Evolutionary conservation across 495 filamentous ascomycete genomes (phyloP).

Genomic region (Penicillium samsonianum): DNA sequence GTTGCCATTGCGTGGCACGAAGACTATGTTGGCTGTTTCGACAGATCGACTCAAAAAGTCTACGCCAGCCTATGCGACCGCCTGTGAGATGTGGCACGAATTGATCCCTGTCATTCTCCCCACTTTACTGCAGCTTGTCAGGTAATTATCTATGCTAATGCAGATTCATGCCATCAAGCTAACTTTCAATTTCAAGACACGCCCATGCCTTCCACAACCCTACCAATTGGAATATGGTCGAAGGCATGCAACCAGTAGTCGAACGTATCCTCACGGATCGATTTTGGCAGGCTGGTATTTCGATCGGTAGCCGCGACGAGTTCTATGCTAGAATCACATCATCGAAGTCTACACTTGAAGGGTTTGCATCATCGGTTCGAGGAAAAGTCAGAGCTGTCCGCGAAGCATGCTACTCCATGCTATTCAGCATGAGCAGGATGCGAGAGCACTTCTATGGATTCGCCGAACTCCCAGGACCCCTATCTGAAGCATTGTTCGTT

Average conservation of each 20-base stretch:
- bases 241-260: conserved; percentile 75
- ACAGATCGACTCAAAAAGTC: conserved; percentile 81
- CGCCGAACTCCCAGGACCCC: conserved; percentile 74
- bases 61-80: conserved; percentile 65
- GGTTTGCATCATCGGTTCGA: conserved; percentile 88
- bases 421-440: conserved; percentile 89
- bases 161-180: background rate
- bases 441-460: conserved; percentile 89
- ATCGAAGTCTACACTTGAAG: conserved; percentile 87
- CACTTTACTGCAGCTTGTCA: conserved; percentile 81
- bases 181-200: conserved; percentile 53
- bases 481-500: conserved; percentile 81
- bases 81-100: conserved; percentile 79
- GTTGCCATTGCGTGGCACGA: conserved; percentile 82
- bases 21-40: conserved; percentile 83
- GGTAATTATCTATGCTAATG: conserved; percentile 42
- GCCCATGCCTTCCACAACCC: conserved; percentile 95
- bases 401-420: conserved; percentile 88
- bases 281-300: conserved; percentile 99
- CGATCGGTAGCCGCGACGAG: conserved; percentile 88
- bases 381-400: conserved; percentile 85
- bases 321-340: conserved; percentile 90
- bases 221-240: conserved; percentile 78
- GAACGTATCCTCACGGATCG: conserved; percentile 87
- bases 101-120: conserved; percentile 81